A percentile compares a stretch with the other conserved stretches of the same genome.
Evolutionary conservation across 1,139 yeast species (phyloP).

Genomic region (Lizanozyma gosingica): DNA sequence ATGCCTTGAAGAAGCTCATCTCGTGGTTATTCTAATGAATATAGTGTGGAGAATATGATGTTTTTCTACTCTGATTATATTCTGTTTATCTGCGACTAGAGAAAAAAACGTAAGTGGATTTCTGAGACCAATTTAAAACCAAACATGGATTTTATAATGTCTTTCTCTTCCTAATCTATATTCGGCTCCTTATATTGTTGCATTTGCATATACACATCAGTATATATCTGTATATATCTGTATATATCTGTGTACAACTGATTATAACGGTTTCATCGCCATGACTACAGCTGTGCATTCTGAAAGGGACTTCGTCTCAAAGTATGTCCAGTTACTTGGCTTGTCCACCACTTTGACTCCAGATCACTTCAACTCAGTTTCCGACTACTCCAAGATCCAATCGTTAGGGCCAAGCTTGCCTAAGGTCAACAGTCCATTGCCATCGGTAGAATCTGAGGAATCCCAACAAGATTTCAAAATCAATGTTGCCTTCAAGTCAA

Average conservation of each 20-base stretch:
- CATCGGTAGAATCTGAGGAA: conserved; percentile 8
- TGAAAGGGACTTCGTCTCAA: conserved; percentile 21
- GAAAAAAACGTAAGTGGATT: too few relatives aligned
- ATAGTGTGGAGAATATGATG: too few relatives aligned
- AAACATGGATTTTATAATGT: too few relatives aligned
- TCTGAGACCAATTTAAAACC: too few relatives aligned
- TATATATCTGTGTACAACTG: not conserved
- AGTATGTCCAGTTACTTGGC: conserved; percentile 25
- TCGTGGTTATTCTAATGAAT: too few relatives aligned
- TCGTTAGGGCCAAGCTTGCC: conserved; percentile 39
- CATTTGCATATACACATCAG: too few relatives aligned
- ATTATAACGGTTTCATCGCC: too few relatives aligned
- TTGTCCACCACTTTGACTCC: conserved; percentile 18
- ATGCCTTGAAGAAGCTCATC: conserved; percentile 36
- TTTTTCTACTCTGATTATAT: too few relatives aligned
- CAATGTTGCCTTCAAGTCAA: conserved; percentile 27
- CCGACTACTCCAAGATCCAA: conserved; percentile 22
- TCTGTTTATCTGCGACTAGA: too few relatives aligned
- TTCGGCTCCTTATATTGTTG: too few relatives aligned
- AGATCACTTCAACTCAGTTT: conserved; percentile 21
- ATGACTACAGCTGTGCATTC: conserved; percentile 2
- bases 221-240: too few relatives aligned
- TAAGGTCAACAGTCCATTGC: conserved; percentile 19
- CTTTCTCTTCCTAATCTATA: too few relatives aligned
- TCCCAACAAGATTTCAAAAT: conserved; percentile 1